Evolutionary conservation across 805 yeast genomes (phyloP).

Genomic region (Kuraishia floccosa): DNA sequence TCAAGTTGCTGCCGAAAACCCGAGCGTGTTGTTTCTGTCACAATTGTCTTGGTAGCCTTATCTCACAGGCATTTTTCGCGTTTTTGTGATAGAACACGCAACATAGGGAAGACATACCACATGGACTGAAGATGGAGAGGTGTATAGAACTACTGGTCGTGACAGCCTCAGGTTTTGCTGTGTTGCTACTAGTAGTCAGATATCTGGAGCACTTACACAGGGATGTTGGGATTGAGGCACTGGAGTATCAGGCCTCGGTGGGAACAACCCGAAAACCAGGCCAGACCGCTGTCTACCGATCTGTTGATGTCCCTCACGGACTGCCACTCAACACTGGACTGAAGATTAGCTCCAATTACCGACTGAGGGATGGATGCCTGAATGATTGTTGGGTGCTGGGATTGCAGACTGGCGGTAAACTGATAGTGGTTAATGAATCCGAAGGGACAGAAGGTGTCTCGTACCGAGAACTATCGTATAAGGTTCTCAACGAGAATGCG

Average conservation of each 20-base stretch:
- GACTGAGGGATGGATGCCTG: slow-evolving; percentile 63
- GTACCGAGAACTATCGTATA: too few species aligned
- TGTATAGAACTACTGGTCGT: neutral
- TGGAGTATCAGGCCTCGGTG: slow-evolving; percentile 53
- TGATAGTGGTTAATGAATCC: too few species aligned
- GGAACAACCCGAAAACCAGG: slow-evolving; percentile 50
- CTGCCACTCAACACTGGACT: slow-evolving; percentile 59
- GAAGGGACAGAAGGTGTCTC: too few species aligned
- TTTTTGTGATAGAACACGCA: neutral
- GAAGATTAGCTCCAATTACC: slow-evolving; percentile 51
- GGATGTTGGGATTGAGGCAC: too few species aligned
- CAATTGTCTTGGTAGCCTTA: too few species aligned
- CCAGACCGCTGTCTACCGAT: slow-evolving; percentile 71
- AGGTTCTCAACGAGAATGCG: too few species aligned
- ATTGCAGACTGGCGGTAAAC: too few species aligned
- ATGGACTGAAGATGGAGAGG: neutral
- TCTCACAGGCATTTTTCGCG: too few species aligned
- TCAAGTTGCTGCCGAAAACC: too few species aligned
- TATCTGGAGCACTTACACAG: too few species aligned
- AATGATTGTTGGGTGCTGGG: slow-evolving; percentile 61
- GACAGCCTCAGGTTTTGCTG: neutral
- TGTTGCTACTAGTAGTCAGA: too few species aligned
- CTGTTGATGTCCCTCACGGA: slow-evolving; percentile 65
- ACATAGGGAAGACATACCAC: neutral
- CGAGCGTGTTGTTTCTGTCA: neutral